Evolutionary conservation across 805 yeast genomes (phyloP), one percentile per base, ranked within the genome.

Genomic region (Citeromyces matritensis): DNA sequence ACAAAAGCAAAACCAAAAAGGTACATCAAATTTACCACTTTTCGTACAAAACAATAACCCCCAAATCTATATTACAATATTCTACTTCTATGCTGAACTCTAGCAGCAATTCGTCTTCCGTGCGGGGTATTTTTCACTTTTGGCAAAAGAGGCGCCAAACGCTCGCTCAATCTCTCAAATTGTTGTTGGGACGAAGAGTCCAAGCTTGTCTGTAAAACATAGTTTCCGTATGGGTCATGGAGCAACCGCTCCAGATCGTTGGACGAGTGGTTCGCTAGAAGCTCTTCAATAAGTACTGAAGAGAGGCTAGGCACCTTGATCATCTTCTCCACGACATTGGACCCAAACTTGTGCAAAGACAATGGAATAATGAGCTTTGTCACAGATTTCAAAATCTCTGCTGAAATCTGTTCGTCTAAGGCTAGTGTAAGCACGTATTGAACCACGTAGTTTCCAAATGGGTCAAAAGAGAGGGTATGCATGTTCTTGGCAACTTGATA

Each of bases 401-500:
- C 27, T n/a, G 35, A 33, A 26, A 37, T 21, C 26, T 30, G 31
- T n/a, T 35, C 38, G 10, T 31, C 12, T 13, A 21, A 27, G 10
- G 29, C 52, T 32, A 71, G 59, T 3, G 67, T 58, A 39, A 81
- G 59, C 14, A 91, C 94, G 47, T 91, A 88, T 55, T 91, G 98
- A 32, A 91, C 85, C 31, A 91, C 97, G 53, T 91, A 91, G 53
- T 91, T 91, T 24, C 98, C 98, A 57, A 81, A 91, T 9, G 96
- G 96, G 54, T 91, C 96, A 35, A 81, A 63, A 11, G 93, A 75
- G 33, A 91, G 63, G 24, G 63, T 64, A 30, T 75, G 65, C 25
- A 93, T 73, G 44, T 75, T 63, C 32, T 63, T 63, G 13, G 91
- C 80, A 29, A 88, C 76, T 39, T 69, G 69, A 17, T 63, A 49